phyloP scores from a whole-genome alignment of 108 stramenopile genomes.

The Schizochytrium sp. region DNA sequence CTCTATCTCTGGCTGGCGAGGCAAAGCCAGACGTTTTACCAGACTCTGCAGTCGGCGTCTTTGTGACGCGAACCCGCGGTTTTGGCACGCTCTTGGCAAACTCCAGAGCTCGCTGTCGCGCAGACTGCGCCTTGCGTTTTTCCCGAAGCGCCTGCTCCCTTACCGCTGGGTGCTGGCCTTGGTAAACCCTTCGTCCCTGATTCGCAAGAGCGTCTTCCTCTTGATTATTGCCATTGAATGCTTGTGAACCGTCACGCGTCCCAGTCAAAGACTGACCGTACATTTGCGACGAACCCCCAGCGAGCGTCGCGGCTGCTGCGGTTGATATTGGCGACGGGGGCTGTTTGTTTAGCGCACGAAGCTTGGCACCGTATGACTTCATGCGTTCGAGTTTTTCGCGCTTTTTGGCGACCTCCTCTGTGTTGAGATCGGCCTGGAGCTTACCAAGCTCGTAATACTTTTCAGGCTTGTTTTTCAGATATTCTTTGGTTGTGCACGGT shows the following conservation, averaged over 20 bases:
- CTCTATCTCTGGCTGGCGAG: neutral
- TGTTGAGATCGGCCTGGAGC: slow-evolving; percentile 33
- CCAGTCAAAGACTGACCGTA: too few species aligned
- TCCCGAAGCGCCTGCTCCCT: neutral
- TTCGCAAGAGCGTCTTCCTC: neutral
- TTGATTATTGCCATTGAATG: neutral
- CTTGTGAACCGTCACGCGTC: too few species aligned
- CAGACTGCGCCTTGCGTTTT: slow-evolving; percentile 1
- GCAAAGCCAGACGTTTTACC: neutral
- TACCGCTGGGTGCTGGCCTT: neutral
- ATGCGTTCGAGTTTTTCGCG: slow-evolving; percentile 23
- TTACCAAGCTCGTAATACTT: slow-evolving; percentile 35
- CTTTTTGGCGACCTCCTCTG: slow-evolving; percentile 27
- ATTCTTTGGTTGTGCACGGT: slow-evolving; percentile 32
- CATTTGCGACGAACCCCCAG: neutral
- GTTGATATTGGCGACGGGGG: neutral
- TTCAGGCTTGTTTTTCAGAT: slow-evolving; percentile 28
- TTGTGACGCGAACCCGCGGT: neutral
- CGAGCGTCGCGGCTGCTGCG: neutral
- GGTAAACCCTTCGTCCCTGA: neutral
- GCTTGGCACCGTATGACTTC: slow-evolving; percentile 27
- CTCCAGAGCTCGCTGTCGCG: slow-evolving; percentile 19
- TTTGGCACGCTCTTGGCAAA: slow-evolving; percentile 30
- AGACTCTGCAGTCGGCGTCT: neutral
- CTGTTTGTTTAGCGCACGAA: neutral